Conservation (phyloP, 139 green algal species). For the Coelastrella sp. region DNA sequence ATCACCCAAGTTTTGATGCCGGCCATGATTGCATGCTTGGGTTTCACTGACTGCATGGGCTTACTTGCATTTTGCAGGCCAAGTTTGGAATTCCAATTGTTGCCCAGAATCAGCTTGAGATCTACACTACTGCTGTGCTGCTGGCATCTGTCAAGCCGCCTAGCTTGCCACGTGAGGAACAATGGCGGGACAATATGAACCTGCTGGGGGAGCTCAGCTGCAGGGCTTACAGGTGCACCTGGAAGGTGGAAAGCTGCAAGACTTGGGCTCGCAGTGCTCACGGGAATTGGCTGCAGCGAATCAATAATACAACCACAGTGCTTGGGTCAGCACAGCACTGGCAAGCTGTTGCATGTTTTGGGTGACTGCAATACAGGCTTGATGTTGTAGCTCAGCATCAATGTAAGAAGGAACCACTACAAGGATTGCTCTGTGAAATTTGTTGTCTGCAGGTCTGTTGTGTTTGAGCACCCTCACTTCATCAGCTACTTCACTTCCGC, state of each 20-base stretch:
- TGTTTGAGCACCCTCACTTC: conserved; percentile 90
- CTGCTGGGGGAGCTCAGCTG: conserved; percentile 76
- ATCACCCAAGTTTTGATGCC: too few species aligned
- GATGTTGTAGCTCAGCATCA: too few species aligned
- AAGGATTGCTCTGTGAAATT: too few species aligned
- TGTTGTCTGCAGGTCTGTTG: conserved; percentile 61
- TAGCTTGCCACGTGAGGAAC: conserved; percentile 57
- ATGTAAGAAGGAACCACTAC: too few species aligned
- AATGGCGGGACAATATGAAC: conserved; percentile 75
- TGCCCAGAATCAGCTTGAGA: conserved; percentile 88
- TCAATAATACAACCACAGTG: too few species aligned
- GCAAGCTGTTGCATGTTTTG: too few species aligned
- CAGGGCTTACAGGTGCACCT: conserved; percentile 63
- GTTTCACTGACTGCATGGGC: too few species aligned
- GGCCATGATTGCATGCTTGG: too few species aligned
- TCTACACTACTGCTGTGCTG: conserved; percentile 91
- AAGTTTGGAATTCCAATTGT: conserved; percentile 95
- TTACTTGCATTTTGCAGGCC: conserved; percentile 76
- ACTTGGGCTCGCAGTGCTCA: not conserved
- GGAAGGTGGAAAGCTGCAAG: not conserved
- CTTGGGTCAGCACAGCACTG: too few species aligned
- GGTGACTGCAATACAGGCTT: too few species aligned
- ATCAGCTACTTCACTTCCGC: conserved; percentile 91
- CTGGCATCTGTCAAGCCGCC: conserved; percentile 83
- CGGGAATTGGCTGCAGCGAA: too few species aligned